A percentile compares a stretch with the other conserved stretches of the same genome.
Evolutionary conservation across 2,329 filamentous ascomycete genomes (phyloP).

Genomic region (Penicillium paneum): DNA sequence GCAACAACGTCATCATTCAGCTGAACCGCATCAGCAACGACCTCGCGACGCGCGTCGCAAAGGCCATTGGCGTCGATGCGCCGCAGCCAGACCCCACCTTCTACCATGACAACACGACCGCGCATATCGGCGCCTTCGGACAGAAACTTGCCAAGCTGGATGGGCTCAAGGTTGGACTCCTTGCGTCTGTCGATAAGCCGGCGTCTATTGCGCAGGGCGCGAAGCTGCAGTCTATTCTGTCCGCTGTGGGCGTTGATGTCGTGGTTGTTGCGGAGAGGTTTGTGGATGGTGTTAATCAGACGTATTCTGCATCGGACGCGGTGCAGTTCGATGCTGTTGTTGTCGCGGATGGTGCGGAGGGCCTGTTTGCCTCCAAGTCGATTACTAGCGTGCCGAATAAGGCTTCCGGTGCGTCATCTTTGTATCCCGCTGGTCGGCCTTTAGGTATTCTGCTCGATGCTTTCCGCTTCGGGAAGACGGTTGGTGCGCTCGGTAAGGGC

Average conservation of each 20-base stretch:
- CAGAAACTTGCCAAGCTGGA: slow-evolving; percentile 58
- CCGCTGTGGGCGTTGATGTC: slow-evolving; percentile 50
- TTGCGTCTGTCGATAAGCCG: slow-evolving; percentile 48
- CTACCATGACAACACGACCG: slow-evolving; percentile 68
- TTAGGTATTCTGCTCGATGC: slow-evolving; percentile 61
- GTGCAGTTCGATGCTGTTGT: slow-evolving; percentile 51
- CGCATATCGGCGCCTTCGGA: slow-evolving; percentile 59
- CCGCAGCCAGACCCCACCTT: slow-evolving; percentile 60
- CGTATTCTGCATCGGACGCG: slow-evolving; percentile 63
- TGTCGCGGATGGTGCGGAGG: slow-evolving; percentile 53
- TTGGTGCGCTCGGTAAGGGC: slow-evolving; percentile 56
- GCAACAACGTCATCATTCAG: slow-evolving; percentile 64
- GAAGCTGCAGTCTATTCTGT: slow-evolving; percentile 47
- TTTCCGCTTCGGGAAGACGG: slow-evolving; percentile 68
- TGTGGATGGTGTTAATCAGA: slow-evolving; percentile 54
- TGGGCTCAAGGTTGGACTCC: slow-evolving; percentile 61
- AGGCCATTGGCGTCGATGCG: slow-evolving; percentile 57
- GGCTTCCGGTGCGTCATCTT: slow-evolving; percentile 48
- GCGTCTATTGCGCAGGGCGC: slow-evolving; percentile 51
- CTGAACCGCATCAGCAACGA: slow-evolving; percentile 68
- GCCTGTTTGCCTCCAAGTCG: slow-evolving; percentile 46
- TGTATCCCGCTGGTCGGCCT: slow-evolving; percentile 64
- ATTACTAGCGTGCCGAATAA: slow-evolving; percentile 20
- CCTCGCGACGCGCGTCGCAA: slow-evolving; percentile 62
- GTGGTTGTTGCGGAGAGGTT: slow-evolving; percentile 61